phyloP scores from a whole-genome alignment of 1,139 yeast genomes.

The Saccharomyces hybrid region DNA sequence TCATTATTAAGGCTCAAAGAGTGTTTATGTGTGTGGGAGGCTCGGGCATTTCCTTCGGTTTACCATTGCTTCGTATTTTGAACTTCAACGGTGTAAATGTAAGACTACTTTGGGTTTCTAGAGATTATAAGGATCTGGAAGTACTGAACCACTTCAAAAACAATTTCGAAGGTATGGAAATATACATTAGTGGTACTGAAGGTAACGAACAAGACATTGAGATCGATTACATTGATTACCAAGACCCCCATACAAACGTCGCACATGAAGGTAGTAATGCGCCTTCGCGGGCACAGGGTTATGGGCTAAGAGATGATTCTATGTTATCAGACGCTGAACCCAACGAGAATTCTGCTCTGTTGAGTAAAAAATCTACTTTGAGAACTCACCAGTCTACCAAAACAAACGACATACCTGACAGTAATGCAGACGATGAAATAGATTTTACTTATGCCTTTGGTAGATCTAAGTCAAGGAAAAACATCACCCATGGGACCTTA shows the following conservation, averaged over 20 bases:
- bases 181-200: constrained; percentile 55
- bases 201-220: constrained; percentile 32
- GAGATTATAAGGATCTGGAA: constrained; percentile 70
- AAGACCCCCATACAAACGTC: constrained; percentile 2
- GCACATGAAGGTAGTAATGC: not conserved
- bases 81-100: constrained; percentile 70
- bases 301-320: not conserved
- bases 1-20: constrained; percentile 38
- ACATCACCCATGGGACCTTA: constrained; percentile 12
- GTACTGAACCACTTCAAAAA: constrained; percentile 58
- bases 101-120: constrained; percentile 79
- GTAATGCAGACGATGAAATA: constrained; percentile 32
- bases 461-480: constrained; percentile 7
- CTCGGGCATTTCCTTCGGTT: constrained; percentile 72
- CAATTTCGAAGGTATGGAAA: constrained; percentile 58
- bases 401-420: constrained; percentile 1
- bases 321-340: not conserved
- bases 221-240: constrained; percentile 23
- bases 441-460: constrained; percentile 33
- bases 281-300: not conserved
- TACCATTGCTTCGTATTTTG: constrained; percentile 70
- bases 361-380: not conserved
- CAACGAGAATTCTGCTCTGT: not conserved
- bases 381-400: not conserved
- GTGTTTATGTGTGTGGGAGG: constrained; percentile 73